Evolutionary conservation across 2,329 filamentous ascomycete genomes (phyloP), one percentile per base, ranked within the genome.

Genomic region (Botrytis cinerea): DNA sequence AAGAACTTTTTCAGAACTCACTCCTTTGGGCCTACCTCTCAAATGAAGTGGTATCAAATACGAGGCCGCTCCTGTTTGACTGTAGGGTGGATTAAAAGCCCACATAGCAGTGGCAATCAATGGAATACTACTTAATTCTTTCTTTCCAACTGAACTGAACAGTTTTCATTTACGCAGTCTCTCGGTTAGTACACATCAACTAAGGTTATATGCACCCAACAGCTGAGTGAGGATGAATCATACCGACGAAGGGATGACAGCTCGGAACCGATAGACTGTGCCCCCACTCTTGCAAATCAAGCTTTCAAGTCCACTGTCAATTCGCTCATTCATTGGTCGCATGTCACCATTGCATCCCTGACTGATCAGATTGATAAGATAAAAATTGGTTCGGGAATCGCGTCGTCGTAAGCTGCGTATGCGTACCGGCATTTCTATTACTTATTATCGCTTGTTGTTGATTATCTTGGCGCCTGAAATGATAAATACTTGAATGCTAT

Each of bases 281-380:
- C 28, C 40, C 40, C 40, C 38, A 61, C 51, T 25, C 28, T 20
- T 16, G 32, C 57, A 38, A 40, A 62, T 70, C 38, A 28, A 35
- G 40, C 32, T 57, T 46, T 2, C 18, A 60, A 46, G 28, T 48
- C 54, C 54, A 46, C 32, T 48, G 14, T 28, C 9, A n/a, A 25
- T 48, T 28, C 28, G 43, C 28, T 28, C 40, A 62, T 20, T 48
- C 43, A 71, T 63, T 68, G 46, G 64, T 25, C 40, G 35, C 5
- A 68, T 28, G 16, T 35, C 12, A 22, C 63, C 22, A n/a, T n/a
- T 57, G 16, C 12, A 68, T 54, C 48, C 59, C n/a, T 62, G 51
- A 38, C 57, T 51, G 54, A 64, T 64, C 60, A 48, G 25, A 71
- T 71, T 71, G 70, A 71, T 71, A 57, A 71, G 70, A 71, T 64